These are phyloP conservation scores for Neurospora sp. DNA, from an alignment of 495 filamentous ascomycete species.

Conservation along the genomic window DNA sequence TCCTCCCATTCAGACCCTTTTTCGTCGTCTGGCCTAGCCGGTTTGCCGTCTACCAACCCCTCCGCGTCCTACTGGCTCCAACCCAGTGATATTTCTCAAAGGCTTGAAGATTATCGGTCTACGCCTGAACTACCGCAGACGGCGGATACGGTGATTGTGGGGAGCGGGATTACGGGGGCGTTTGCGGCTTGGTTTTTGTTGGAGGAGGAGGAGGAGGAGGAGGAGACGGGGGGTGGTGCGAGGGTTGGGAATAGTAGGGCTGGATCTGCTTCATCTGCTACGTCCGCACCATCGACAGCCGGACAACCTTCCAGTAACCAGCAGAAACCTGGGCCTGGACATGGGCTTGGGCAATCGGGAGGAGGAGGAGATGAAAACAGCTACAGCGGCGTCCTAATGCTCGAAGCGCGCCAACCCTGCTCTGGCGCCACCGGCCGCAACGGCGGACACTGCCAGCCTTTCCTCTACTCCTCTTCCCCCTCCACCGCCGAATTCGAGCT, in stretches of 20 bases:
- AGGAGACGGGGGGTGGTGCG: constrained; percentile 10
- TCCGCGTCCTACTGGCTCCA: constrained; percentile 68
- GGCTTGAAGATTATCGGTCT: constrained; percentile 48
- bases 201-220: constrained; percentile 11
- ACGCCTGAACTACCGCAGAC: constrained; percentile 49
- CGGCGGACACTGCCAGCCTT: constrained; percentile 65
- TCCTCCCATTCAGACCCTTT: background rate
- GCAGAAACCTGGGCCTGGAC: background rate
- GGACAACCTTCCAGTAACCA: background rate
- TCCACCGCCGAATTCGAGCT: constrained; percentile 56
- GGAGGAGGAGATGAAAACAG: background rate
- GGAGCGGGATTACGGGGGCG: constrained; percentile 61
- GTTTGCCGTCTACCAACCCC: constrained; percentile 42
- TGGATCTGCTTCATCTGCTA: constrained; percentile 11
- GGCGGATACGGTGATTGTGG: constrained; percentile 60
- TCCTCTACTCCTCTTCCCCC: constrained; percentile 41
- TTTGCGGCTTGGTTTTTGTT: constrained; percentile 55
- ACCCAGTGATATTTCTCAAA: constrained; percentile 35
- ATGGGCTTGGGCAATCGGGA: background rate
- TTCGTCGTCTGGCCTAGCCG: constrained; percentile 9
- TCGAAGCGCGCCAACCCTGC: constrained; percentile 46
- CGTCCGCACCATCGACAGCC: background rate
- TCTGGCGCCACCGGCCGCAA: constrained; percentile 30
- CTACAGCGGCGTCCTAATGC: constrained; percentile 45
- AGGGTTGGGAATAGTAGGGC: constrained; percentile 40